Percentiles rank a stretch among this genome's conserved stretches.
Evolutionary conservation across 495 filamentous ascomycete species (phyloP).

Genomic region (Choiromyces venosus): DNA sequence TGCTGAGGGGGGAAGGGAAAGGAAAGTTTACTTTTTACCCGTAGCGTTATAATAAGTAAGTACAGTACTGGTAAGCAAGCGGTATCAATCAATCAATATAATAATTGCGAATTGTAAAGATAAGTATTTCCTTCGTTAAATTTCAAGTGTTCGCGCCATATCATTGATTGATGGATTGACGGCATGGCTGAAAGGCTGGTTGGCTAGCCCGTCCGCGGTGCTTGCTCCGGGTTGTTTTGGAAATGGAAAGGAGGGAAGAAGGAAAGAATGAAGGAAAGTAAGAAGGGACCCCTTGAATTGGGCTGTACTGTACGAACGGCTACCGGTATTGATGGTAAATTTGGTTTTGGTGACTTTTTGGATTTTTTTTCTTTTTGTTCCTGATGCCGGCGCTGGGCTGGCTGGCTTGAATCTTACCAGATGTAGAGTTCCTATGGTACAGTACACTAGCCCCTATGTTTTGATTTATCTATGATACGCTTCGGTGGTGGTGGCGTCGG

Average conservation of each 20-base stretch:
- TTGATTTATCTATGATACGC: neutral
- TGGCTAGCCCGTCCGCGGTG: neutral
- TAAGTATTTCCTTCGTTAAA: neutral
- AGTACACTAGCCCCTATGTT: neutral
- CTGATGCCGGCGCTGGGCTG: neutral
- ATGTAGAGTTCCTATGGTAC: too few species aligned
- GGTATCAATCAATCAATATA: conserved; percentile 1
- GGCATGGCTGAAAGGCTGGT: too few species aligned
- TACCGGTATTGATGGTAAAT: too few species aligned
- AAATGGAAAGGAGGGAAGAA: neutral
- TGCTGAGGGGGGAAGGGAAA: too few species aligned
- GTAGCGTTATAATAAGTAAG: too few species aligned
- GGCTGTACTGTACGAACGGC: neutral
- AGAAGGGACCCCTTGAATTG: neutral
- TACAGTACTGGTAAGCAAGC: too few species aligned
- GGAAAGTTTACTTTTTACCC: too few species aligned
- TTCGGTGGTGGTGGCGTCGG: neutral
- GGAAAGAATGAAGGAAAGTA: neutral
- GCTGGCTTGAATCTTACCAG: too few species aligned
- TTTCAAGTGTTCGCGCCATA: neutral
- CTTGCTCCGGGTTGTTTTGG: neutral
- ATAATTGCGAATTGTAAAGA: conserved; percentile 5
- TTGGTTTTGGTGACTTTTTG: neutral
- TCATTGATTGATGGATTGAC: too few species aligned
- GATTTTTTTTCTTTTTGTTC: too few species aligned